phyloP scores from a whole-genome alignment of 164 flowering plant genomes.

The Akebia trifoliata region DNA sequence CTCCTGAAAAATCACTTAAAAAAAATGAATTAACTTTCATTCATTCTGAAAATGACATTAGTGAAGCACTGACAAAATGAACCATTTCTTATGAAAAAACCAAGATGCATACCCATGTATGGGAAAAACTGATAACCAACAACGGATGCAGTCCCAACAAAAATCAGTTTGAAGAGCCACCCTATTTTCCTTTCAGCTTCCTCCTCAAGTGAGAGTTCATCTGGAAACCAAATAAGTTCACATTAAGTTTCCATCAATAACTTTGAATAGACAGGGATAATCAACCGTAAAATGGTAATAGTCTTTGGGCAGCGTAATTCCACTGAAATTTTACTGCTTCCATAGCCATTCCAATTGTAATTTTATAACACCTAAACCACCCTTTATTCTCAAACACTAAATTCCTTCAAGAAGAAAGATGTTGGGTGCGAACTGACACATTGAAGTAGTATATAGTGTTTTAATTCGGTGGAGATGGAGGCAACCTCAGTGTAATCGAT shows the following conservation, averaged over 20 bases:
- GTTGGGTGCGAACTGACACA: no score
- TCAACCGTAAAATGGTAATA: background rate
- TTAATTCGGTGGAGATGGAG: no score
- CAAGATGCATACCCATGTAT: slow-evolving; percentile 60
- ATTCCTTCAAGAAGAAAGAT: no score
- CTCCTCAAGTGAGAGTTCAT: slow-evolving; percentile 61
- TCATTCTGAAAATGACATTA: background rate
- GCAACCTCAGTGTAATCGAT: no score
- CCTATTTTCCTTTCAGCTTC: slow-evolving; percentile 88
- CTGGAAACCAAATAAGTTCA: slow-evolving; percentile 24
- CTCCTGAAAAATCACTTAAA: slow-evolving; percentile 43
- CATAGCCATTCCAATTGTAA: background rate
- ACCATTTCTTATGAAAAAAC: background rate
- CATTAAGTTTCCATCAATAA: background rate
- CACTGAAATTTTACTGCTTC: background rate
- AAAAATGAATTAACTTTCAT: background rate
- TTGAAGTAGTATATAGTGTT: no score
- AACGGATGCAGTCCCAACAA: slow-evolving; percentile 70
- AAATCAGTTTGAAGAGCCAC: slow-evolving; percentile 74
- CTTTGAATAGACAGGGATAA: background rate
- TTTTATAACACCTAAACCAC: background rate
- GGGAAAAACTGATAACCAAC: slow-evolving; percentile 78
- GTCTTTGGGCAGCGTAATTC: background rate
- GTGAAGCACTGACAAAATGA: background rate
- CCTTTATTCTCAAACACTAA: background rate